Base-by-base conservation (phyloP, 169 alveolate genomes). In the Plasmodium sp. region DNA sequence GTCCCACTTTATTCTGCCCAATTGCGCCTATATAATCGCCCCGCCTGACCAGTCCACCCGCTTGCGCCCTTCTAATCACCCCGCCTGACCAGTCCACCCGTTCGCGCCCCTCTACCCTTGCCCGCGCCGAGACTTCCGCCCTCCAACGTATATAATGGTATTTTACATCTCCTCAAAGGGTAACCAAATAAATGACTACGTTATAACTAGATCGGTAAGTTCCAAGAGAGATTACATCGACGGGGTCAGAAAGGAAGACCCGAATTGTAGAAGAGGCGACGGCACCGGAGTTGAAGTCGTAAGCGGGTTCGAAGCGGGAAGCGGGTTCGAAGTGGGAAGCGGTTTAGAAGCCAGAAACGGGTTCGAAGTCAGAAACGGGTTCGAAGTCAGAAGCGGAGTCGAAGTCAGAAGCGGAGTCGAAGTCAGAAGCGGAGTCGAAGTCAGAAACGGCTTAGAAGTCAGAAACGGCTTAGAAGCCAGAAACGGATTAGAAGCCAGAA, bases 131-230 rank as follows among this genome's bases (percentile, higher is more conserved):
- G 77, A 67, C 27, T 67, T 10, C 14, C 45, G 22, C 71, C 73
- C 18, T 18, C 0, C 22, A 51, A 81, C 18, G 54, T 81, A 71
- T 84, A 84, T 67, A 84, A 84, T 84, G 83, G 92, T 84, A 62
- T 84, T 84, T 62, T 84, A 58, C 22, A 39, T 41, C 67, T 67
- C 83, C 41, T 18, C 74, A n/a, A 54, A 67, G 51, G 56, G 34
- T 10, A 84, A 84, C 14, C 41, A 58, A 84, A 34, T 67, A 71
- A 62, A 84, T n/a, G 72, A 84, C 74, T 84, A 39, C 75, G 48
- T 84, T 18, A 71, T 84, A 36, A 48, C 92, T 16, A 84, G 92
- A 84, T 84, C 92, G 31, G 83, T 84, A 16, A 84, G 92, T 67
- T 62, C 92, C n/a, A 84, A 16, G 39, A 67, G 92, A 84, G 92